A percentile compares a stretch with the other conserved stretches of the same genome.
Evolutionary conservation across 768 basidiomycete genomes (phyloP).

Genomic region (Leccinellum rugosiceps): DNA sequence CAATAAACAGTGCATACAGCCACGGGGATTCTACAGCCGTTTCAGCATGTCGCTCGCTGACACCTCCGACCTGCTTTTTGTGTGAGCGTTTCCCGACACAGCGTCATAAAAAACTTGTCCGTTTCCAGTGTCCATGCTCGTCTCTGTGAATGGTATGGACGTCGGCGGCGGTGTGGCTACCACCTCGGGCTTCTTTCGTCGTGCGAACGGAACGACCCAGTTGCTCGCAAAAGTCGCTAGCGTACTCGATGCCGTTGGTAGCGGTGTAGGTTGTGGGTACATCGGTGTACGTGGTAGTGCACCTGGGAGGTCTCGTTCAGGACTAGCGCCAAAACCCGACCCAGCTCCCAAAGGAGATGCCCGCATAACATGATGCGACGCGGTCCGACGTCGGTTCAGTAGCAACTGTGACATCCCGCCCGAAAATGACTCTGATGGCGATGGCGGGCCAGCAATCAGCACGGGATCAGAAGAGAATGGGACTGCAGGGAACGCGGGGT

Average conservation of each 20-base stretch:
- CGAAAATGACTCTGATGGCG: conserved; percentile 58
- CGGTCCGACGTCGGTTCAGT: conserved; percentile 50
- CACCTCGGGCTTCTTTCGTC: conserved; percentile 40
- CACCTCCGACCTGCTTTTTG: conserved; percentile 14
- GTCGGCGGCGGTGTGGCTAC: not conserved
- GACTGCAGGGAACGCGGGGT: conserved; percentile 46
- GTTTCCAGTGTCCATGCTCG: conserved; percentile 20
- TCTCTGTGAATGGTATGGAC: conserved; percentile 5
- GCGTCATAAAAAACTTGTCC: conserved; percentile 20
- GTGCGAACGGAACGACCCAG: conserved; percentile 64
- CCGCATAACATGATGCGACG: conserved; percentile 56
- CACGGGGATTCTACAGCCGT: conserved; percentile 17
- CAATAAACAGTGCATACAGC: not conserved
- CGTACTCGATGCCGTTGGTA: conserved; percentile 49
- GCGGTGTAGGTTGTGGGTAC: conserved; percentile 12
- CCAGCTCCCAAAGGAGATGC: conserved; percentile 43
- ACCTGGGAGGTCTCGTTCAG: not conserved
- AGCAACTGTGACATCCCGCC: conserved; percentile 54
- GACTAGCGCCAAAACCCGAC: not conserved
- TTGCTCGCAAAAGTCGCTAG: conserved; percentile 58
- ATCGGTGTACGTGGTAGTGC: conserved; percentile 2
- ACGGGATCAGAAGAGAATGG: conserved; percentile 34
- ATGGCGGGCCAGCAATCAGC: conserved; percentile 43
- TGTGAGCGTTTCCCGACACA: conserved; percentile 8
- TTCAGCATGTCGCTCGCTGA: conserved; percentile 41